Base-by-base conservation (phyloP, 768 basidiomycete genomes). In the Collybia sp. region DNA sequence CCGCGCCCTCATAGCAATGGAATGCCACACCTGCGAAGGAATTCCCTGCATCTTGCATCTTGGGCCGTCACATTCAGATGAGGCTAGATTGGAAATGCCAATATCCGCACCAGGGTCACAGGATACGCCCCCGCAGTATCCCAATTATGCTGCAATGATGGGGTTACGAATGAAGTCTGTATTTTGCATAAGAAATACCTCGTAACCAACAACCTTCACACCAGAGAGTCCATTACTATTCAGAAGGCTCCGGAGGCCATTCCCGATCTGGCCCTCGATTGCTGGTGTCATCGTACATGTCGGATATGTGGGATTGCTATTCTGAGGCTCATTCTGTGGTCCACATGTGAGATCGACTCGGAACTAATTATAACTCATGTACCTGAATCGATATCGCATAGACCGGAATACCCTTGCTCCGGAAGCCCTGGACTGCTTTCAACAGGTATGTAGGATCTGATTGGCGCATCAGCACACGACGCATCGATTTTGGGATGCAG, bases 391-490 rank as follows among this genome's bases (percentile, higher is more conserved):
- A 69, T 37, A 90, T 75, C 0, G 84, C 85, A 47, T 82, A 87
- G 12, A 81, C 57, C 1, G 70, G 61, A 42, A 86, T 73, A 1
- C 85, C 84, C 53, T 86, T 64, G 47, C 49, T 72, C 43, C 73
- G 66, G 62, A 86, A 86, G 2, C 82, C 85, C 56, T 87, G 85
- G 11, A 88, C 70, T 15, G 76, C 70, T 61, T 88, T 88, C 17
- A 88, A 61, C 9, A 89, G 75, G 57, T 90, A 88, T 12, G 72
- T 79, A 0, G 86, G 77, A 65, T 85, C 87, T 90, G 25, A 25
- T 25, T 25, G 25, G 25, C 47, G 11, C 15, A 38, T 44, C 13
- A 1, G 3, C 18, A 15, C 20, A 15, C 9, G 15, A 30, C 11
- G 44, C 36, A 16, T 3, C 30, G 18, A 11, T 35, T 20, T n/a